These are phyloP conservation scores for Trichoderma atrobrunneum DNA, from an alignment of 2,329 filamentous ascomycete genomes.

Conservation along the genomic window DNA sequence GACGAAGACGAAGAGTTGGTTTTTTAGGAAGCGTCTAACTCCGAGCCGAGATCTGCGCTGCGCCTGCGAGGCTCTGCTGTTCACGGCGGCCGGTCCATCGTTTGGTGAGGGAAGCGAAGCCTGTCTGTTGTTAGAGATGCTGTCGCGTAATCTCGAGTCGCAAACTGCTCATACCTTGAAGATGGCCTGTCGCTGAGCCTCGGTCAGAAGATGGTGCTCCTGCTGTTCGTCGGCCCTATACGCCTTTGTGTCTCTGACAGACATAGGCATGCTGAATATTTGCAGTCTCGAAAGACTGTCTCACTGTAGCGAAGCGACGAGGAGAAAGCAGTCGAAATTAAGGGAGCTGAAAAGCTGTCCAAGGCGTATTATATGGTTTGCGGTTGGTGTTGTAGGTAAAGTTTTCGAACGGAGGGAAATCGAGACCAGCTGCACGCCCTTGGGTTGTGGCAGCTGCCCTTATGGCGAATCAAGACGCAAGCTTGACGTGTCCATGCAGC, in stretches of 20 bases:
- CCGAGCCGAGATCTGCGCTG: slow-evolving; percentile 47
- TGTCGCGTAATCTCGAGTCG: background rate
- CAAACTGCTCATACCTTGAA: slow-evolving; percentile 31
- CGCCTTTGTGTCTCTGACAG: slow-evolving; percentile 35
- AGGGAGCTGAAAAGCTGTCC: background rate
- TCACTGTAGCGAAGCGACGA: slow-evolving; percentile 18
- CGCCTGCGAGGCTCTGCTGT: slow-evolving; percentile 27
- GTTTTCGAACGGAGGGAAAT: background rate
- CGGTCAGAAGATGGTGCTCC: slow-evolving; percentile 34
- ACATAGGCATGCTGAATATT: slow-evolving; percentile 35
- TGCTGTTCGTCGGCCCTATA: slow-evolving; percentile 41
- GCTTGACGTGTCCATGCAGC: slow-evolving; percentile 13
- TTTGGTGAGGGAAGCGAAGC: slow-evolving; percentile 37
- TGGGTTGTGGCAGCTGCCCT: background rate
- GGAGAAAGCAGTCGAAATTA: background rate
- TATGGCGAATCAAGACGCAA: background rate
- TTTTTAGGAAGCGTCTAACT: slow-evolving; percentile 59
- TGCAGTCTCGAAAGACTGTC: slow-evolving; percentile 31
- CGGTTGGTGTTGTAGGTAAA: background rate
- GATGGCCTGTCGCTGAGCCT: slow-evolving; percentile 38
- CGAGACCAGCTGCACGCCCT: slow-evolving; percentile 2
- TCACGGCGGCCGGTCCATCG: slow-evolving; percentile 28
- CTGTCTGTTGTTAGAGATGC: slow-evolving; percentile 28
- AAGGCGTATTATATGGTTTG: background rate
- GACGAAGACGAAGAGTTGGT: slow-evolving; percentile 62